Conservation (phyloP, 768 basidiomycete species). For the Xerocomellus chrysenteron region DNA sequence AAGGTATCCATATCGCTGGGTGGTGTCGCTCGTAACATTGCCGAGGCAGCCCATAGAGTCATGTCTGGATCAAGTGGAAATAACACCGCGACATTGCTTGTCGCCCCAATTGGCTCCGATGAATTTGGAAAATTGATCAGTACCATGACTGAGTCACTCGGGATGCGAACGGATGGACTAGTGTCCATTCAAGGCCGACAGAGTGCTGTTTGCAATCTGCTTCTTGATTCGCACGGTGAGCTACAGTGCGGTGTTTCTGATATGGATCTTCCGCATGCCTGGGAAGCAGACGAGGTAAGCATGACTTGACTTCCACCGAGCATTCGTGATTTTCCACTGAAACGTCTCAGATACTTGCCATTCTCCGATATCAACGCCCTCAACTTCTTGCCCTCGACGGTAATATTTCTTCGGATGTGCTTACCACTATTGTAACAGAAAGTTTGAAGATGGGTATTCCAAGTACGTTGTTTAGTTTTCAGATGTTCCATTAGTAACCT, state of each 20-base stretch:
- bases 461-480: conserved; percentile 42
- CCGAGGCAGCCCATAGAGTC: conserved; percentile 81
- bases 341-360: conserved; percentile 45
- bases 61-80: conserved; percentile 34
- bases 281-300: conserved; percentile 47
- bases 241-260: conserved; percentile 89
- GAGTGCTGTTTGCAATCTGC: conserved; percentile 86
- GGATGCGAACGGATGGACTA: conserved; percentile 83
- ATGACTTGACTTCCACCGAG: background rate
- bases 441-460: conserved; percentile 47
- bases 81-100: conserved; percentile 48
- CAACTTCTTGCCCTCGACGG: conserved; percentile 71
- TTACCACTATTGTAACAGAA: conserved; percentile 51
- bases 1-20: conserved; percentile 70
- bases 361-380: conserved; percentile 51
- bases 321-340: background rate
- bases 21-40: conserved; percentile 94
- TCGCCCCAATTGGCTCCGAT: conserved; percentile 79
- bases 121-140: conserved; percentile 67
- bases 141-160: conserved; percentile 54
- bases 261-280: conserved; percentile 66
- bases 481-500: background rate
- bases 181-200: conserved; percentile 40
- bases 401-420: conserved; percentile 58
- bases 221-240: conserved; percentile 68